These are phyloP conservation scores for Madurella mycetomatis DNA, from an alignment of 2,329 filamentous ascomycete genomes.

Conservation along the genomic window DNA sequence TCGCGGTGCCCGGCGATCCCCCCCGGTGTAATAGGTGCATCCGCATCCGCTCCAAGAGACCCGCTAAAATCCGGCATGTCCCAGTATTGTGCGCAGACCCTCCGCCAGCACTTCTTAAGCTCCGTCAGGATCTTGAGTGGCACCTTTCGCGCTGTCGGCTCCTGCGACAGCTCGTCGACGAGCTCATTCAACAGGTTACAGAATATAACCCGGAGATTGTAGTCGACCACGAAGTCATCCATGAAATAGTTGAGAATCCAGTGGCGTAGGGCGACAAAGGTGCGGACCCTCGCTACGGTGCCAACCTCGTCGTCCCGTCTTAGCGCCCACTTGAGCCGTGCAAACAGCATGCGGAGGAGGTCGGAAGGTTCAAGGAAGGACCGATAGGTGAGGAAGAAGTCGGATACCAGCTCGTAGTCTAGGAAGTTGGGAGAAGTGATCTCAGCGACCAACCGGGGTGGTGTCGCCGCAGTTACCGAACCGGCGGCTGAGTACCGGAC, in stretches of 20 bases:
- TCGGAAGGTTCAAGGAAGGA: slow-evolving; percentile 75
- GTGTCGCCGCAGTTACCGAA: slow-evolving; percentile 83
- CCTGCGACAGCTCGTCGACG: slow-evolving; percentile 49
- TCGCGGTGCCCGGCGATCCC: slow-evolving; percentile 62
- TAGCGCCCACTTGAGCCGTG: slow-evolving; percentile 82
- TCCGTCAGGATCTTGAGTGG: slow-evolving; percentile 84
- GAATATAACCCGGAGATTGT: slow-evolving; percentile 69
- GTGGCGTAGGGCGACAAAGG: slow-evolving; percentile 90
- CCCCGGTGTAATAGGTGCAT: slow-evolving; percentile 69
- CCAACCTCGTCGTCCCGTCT: slow-evolving; percentile 75
- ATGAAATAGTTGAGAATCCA: slow-evolving; percentile 98
- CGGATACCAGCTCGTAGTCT: slow-evolving; percentile 93
- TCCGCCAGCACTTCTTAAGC: slow-evolving; percentile 94
- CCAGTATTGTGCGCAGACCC: slow-evolving; percentile 88
- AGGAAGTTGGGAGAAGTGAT: slow-evolving; percentile 95
- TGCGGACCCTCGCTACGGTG: slow-evolving; percentile 89
- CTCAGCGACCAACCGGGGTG: slow-evolving; percentile 85
- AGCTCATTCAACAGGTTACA: slow-evolving; percentile 74
- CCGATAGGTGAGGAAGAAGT: slow-evolving; percentile 95
- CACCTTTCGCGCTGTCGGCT: slow-evolving; percentile 44
- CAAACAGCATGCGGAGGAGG: slow-evolving; percentile 77
- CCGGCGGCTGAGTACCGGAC: slow-evolving; percentile 74
- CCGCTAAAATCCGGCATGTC: slow-evolving; percentile 64
- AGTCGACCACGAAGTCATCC: slow-evolving; percentile 83
- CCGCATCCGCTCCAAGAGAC: slow-evolving; percentile 57